These are phyloP conservation scores for Collybia sordida DNA, from an alignment of 768 basidiomycete genomes.

Conservation along the genomic window DNA sequence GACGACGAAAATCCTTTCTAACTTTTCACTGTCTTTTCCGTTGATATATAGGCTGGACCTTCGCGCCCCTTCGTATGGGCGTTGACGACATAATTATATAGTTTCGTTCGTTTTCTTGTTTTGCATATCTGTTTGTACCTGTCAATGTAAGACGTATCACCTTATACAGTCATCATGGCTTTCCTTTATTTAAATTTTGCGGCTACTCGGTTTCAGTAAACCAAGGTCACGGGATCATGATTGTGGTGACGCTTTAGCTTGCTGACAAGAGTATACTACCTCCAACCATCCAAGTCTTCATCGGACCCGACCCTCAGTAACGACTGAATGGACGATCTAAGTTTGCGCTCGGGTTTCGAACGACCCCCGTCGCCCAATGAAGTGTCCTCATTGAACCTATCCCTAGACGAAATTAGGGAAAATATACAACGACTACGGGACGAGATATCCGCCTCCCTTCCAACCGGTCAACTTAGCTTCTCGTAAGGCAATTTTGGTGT, in stretches of 20 bases:
- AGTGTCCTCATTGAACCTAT: background rate
- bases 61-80: constrained; percentile 14
- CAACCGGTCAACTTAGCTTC: constrained; percentile 12
- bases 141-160: constrained; percentile 17
- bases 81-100: constrained; percentile 11
- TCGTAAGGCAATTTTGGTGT: constrained; percentile 12
- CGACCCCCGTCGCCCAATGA: background rate
- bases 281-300: constrained; percentile 38
- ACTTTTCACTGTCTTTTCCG: constrained; percentile 11
- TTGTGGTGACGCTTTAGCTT: no score
- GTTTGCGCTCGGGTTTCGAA: constrained; percentile 9
- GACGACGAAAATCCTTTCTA: constrained; percentile 79
- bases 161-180: background rate
- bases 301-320: constrained; percentile 24
- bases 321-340: constrained; percentile 13
- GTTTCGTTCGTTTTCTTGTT: constrained; percentile 11
- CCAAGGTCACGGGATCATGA: background rate
- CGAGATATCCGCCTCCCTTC: constrained; percentile 9
- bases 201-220: background rate
- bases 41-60: constrained; percentile 20
- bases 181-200: background rate
- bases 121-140: constrained; percentile 15
- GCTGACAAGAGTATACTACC: background rate
- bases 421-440: constrained; percentile 13
- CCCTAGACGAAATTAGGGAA: constrained; percentile 10